Percentiles rank a stretch among this genome's conserved stretches.
Conservation (phyloP, 164 flowering plant species). For the Vitis riparia region DNA sequence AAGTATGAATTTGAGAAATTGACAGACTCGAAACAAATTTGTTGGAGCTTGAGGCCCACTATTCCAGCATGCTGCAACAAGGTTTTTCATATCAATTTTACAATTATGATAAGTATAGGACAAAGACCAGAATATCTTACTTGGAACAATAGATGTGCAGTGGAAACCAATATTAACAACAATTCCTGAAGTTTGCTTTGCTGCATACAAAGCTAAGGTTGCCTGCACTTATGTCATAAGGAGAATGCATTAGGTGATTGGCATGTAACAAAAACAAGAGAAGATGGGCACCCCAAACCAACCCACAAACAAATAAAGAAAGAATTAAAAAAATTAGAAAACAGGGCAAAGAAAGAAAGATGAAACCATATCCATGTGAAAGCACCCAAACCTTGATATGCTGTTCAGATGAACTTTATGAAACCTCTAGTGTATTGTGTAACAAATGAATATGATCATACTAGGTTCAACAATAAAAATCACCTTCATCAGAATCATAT, state of each 20-base stretch:
- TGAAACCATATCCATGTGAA: not conserved
- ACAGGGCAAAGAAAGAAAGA: not conserved
- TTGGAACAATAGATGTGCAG: conserved; percentile 87
- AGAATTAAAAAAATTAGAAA: not conserved
- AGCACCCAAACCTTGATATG: not conserved
- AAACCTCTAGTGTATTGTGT: not conserved
- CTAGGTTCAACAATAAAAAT: not conserved
- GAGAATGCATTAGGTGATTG: conserved; percentile 1
- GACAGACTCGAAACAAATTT: not conserved
- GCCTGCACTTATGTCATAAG: conserved; percentile 47
- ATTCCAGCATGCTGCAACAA: not conserved
- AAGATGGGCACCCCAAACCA: not conserved
- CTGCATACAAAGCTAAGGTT: conserved; percentile 81
- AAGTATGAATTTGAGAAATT: too few species aligned
- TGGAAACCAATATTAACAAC: conserved; percentile 91
- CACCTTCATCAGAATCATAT: not conserved
- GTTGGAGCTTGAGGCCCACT: not conserved
- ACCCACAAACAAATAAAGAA: not conserved
- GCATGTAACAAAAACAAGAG: not conserved
- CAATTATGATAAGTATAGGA: not conserved
- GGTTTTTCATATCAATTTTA: not conserved
- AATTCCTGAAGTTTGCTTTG: conserved; percentile 81
- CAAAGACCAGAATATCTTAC: conserved; percentile 43
- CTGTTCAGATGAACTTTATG: not conserved
- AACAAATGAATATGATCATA: not conserved